Evolutionary conservation across 164 flowering plant genomes (phyloP), one percentile per base, ranked within the genome.

Genomic region (Annona squamosa): DNA sequence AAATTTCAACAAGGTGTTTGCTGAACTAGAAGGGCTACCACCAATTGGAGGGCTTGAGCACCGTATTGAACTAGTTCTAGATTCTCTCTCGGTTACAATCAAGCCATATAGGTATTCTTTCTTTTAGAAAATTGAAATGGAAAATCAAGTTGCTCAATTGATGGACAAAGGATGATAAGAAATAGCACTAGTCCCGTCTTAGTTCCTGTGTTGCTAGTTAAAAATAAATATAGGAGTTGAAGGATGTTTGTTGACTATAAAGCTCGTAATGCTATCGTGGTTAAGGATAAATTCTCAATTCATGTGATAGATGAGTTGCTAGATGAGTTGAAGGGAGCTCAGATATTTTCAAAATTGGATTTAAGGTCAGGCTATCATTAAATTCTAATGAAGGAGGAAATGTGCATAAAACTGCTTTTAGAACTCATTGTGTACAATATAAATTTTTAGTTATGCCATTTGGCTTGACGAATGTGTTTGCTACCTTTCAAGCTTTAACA

Each of bases 371-470:
- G 71, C 2, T 69, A 69, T 48, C 71, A 48, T 18, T n/a, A 26
- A 48, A 69, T 3, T 44, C 48, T 10, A 0, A 5, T 47, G 12
- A 0, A n/a, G 2, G 17, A 45, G 17, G 1, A 1, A 3, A 69
- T 37, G 41, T 47, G 10, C 42, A 5, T 6, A 48, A 69, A 10
- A 69, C 3, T 2, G 13, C 71, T 0, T 69, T 48, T 42, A 41
- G 16, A 0, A 69, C 17, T 1, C 71, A 69, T 6, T 41, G 18
- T 3, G 12, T 59, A 2, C 71, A 69, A 18, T 69, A 19, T 47
- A 44, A 69, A 5, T 47, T 48, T 26, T 17, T 69, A 41, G 61
- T 48, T 2, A 69, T 69, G 71, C 47, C 72, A 26, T 71, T 43
- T 3, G 12, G 65, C 2, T 3, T 63, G 13, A 69, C 71, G 3